Evolutionary conservation across 441 rosid species (phyloP).

Genomic region (Gossypium aridum): DNA sequence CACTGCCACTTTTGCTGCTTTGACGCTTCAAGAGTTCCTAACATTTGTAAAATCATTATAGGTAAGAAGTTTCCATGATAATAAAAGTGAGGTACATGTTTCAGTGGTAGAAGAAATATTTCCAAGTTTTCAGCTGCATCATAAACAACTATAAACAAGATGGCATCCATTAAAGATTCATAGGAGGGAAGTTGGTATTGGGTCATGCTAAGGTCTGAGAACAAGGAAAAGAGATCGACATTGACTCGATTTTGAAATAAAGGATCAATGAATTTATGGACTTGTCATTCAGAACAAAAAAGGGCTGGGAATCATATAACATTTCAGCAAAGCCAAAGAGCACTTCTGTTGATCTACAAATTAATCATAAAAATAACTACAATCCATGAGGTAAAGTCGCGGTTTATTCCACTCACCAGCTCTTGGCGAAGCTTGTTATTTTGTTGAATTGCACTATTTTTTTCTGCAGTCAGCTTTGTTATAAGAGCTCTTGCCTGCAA

Average conservation of each 20-base stretch:
- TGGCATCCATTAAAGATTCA: background rate
- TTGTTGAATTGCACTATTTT: conserved; percentile 56
- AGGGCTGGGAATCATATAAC: background rate
- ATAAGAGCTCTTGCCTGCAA: conserved; percentile 59
- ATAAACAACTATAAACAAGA: background rate
- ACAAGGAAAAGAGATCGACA: background rate
- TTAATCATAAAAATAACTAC: background rate
- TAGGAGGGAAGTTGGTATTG: background rate
- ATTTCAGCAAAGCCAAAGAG: background rate
- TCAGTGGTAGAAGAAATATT: background rate
- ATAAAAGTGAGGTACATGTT: background rate
- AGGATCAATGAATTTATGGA: background rate
- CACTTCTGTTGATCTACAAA: background rate
- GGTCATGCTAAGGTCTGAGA: background rate
- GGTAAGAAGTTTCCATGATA: conserved; percentile 8
- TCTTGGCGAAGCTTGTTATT: conserved; percentile 65
- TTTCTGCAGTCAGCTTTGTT: conserved; percentile 65
- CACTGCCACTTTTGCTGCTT: conserved; percentile 37
- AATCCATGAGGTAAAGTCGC: background rate
- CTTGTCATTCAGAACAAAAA: background rate
- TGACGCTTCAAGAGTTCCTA: conserved; percentile 55
- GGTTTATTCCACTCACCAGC: conserved; percentile 41
- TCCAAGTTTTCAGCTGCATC: background rate
- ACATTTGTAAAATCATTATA: background rate
- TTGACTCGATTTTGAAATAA: background rate